Base-by-base conservation (phyloP, 352 stramenopile genomes). In the Globisporangium radiosum region DNA sequence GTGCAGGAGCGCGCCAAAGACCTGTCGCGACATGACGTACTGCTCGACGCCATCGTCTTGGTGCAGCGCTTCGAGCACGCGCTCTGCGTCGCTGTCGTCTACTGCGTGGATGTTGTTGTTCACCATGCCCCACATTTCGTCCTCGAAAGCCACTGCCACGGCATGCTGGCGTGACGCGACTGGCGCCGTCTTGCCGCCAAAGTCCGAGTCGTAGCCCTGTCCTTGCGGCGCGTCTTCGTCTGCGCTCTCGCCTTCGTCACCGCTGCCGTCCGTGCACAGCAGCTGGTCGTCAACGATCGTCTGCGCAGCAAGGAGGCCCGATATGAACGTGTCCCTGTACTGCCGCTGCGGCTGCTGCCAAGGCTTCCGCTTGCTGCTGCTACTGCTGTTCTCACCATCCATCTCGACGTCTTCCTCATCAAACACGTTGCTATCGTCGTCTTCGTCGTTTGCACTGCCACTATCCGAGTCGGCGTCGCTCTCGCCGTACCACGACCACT, bases 151-250 rank as follows among this genome's bases (percentile, higher is more conserved):
- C 15, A 42, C 68, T 3, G 17, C 25, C 25, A 33, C 25, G 25
- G 25, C 25, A 33, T 33, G 25, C 25, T 33, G 25, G 25, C 25
- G 25, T 17, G 72, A n/a, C 25, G 61, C 71, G 4, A 52, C 43
- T 0, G 67, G 63, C 36, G 85, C 68, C 13, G 69, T 59, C 25
- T 59, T 57, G n/a, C 73, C 69, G 43, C 91, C 80, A 42, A 69
- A 85, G 56, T 92, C 85, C 33, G 85, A 94, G 17, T 70, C 75
- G 51, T 93, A 87, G 3, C 81, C 85, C 58, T 94, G 83, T 5
- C 83, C 83, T 40, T 72, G 65, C 36, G 75, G 60, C 10, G 58
- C 51, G 42, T 90, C 72, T 11, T 63, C 49, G 10, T 75, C 66
- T 7, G 81, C 60, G 5, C 45, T 58, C 47, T 78, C 66, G 0